A percentile compares a stretch with the other conserved stretches of the same genome.
These are phyloP conservation scores for Coprinopsis cinerea DNA, from an alignment of 768 basidiomycete genomes.

Conservation along the genomic window DNA sequence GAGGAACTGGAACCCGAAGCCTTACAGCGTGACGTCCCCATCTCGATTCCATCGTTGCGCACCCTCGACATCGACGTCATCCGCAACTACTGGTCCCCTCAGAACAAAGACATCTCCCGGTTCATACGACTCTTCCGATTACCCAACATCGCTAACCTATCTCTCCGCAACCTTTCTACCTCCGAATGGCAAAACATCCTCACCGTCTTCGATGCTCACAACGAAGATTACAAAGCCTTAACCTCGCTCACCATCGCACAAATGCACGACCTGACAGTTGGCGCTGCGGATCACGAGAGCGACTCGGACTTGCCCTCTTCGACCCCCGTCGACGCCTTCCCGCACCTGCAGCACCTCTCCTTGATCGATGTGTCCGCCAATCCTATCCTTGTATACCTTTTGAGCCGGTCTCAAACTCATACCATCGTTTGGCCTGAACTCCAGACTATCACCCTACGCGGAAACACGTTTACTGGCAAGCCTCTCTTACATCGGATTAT, in stretches of 20 bases:
- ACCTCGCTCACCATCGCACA: slow-evolving; percentile 9
- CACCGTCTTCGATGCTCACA: slow-evolving; percentile 5
- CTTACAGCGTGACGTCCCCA: not conserved
- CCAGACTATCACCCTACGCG: slow-evolving; percentile 16
- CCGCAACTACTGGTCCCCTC: not conserved
- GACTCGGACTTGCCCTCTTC: not conserved
- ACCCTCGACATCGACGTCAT: slow-evolving; percentile 19
- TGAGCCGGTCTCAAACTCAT: not conserved
- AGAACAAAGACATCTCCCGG: slow-evolving; percentile 14
- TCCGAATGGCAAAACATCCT: slow-evolving; percentile 9
- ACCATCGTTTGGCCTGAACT: slow-evolving; percentile 18
- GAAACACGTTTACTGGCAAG: slow-evolving; percentile 19
- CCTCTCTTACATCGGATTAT: slow-evolving; percentile 25
- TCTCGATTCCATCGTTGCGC: slow-evolving; percentile 20
- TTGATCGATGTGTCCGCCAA: slow-evolving; percentile 20
- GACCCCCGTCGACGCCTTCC: slow-evolving; percentile 19
- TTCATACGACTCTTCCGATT: slow-evolving; percentile 22
- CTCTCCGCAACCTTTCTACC: slow-evolving; percentile 7
- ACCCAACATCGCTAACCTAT: slow-evolving; percentile 9
- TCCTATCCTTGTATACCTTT: slow-evolving; percentile 19
- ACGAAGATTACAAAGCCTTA: slow-evolving; percentile 8
- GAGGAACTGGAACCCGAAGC: slow-evolving; percentile 6
- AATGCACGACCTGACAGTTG: not conserved
- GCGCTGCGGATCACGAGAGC: not conserved
- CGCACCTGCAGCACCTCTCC: slow-evolving; percentile 19